Evolutionary conservation across 1,284 basidiomycete species (phyloP).

Genomic region (Schizopora paradoxa): DNA sequence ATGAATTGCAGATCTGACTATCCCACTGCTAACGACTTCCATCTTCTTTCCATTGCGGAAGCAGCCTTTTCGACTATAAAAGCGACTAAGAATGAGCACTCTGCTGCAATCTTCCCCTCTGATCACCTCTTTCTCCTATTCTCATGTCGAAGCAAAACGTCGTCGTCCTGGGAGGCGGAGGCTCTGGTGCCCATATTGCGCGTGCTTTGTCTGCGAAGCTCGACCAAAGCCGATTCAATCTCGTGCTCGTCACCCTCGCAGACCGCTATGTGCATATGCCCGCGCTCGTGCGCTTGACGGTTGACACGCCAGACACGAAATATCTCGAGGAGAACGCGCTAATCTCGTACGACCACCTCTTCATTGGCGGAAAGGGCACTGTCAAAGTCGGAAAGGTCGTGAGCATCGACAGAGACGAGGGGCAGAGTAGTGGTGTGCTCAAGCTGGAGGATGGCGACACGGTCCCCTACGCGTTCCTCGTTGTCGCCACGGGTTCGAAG

Average conservation of each 20-base stretch:
- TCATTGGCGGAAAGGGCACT: conserved; percentile 40
- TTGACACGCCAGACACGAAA: conserved; percentile 27
- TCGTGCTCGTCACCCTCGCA: conserved; percentile 32
- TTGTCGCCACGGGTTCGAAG: conserved; percentile 51
- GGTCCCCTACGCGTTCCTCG: conserved; percentile 41
- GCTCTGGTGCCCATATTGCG: conserved; percentile 26
- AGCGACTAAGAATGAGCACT: no score
- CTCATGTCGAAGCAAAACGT: conserved; percentile 29
- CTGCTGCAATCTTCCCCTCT: neutral
- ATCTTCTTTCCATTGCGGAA: no score
- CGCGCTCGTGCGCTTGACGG: conserved; percentile 31
- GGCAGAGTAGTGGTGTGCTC: conserved; percentile 38
- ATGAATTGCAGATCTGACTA: no score
- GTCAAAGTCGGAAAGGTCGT: conserved; percentile 40
- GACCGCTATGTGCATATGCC: conserved; percentile 32
- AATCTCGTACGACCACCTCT: conserved; percentile 31
- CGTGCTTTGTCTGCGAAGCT: conserved; percentile 31
- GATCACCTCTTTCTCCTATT: neutral
- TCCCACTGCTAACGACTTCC: no score
- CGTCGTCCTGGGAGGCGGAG: conserved; percentile 37
- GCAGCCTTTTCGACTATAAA: no score
- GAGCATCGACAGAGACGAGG: conserved; percentile 36
- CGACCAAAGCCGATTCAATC: conserved; percentile 26
- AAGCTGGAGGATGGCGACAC: conserved; percentile 43
- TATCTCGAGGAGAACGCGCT: conserved; percentile 32